Base-by-base conservation (phyloP, 108 stramenopile genomes). In the Heterococcus sp. region DNA sequence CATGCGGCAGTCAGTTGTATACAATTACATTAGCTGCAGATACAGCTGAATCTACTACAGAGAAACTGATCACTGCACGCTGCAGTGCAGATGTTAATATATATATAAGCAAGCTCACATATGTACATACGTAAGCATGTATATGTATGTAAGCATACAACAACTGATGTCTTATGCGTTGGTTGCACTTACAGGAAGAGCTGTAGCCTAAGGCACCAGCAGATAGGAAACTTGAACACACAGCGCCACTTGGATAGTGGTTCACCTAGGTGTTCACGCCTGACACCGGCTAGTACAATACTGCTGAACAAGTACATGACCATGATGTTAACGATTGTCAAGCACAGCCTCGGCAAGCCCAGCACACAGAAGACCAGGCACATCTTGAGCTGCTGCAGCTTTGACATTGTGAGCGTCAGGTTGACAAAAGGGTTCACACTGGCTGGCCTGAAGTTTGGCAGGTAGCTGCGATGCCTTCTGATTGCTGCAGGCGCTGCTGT, bases 401-500 rank as follows among this genome's bases (percentile, higher is more conserved):
- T 77, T 0, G 85, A 76, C 14, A 70, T 33, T 68, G 70, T 35
- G 70, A 83, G 76, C 67, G 82, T 85, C 5, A 72, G 68, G 68
- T 85, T 83, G 78, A 78, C 83, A 31, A 85, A 85, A 26, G 85
- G 85, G 69, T 85, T 85, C 32, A 83, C 78, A 65, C 73, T 3
- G 8, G n/a, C 71, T 26, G 8, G 11, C 8, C 11, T 5, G 71
- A 33, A 4, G 71, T 58, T 58, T 8, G 46, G 46, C 14, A 58
- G 8, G 46, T 58, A 58, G 46, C 46, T 58, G 46, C 21, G 8
- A 21, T 8, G 14, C 14, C 46, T 8, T 8, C 46, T 8, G 14
- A 58, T n/a, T 21, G 46, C 46, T 21, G 46, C 46, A 8, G 46
- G 14, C 46, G 46, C 46, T 21, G 46, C 46, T 21, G 46, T n/a